Evolutionary conservation across 495 filamentous ascomycete species (phyloP), one percentile per base, ranked within the genome.

Genomic region (Xylaria acuta): DNA sequence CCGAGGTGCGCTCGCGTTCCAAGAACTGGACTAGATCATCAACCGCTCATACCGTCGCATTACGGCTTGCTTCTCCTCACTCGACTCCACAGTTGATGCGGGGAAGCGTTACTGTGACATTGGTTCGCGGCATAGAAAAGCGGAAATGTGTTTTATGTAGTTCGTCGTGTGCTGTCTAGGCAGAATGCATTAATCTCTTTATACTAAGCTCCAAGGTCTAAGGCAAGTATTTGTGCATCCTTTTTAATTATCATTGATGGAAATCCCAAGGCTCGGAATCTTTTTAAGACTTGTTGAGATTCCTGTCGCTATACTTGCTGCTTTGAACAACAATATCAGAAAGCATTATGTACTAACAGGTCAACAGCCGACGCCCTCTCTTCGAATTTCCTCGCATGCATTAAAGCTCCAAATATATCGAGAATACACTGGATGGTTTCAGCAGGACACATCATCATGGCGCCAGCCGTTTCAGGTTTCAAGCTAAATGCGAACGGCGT

Each of bases 401-500:
- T 45, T n/a, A n/a, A n/a, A n/a, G n/a, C n/a, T n/a, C n/a, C n/a
- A n/a, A n/a, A n/a, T n/a, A n/a, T n/a, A n/a, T n/a, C n/a, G n/a
- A n/a, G 20, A 60, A 60, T 12, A 38, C 16, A 65, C 38, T 45
- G 1, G 14, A 25, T 1, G 0, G 32, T 0, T 32, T 51, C 27
- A 14, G 1, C 27, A 5, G 36, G 1, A 54, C 5, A 65, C 18
- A 41, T 7, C 2, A 64, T 40, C 36, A 80, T 80, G 78, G 75
- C 77, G 27, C 78, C 77, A 5, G 74, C 78, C 3, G 74, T 62
- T 20, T 27, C 75, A 58, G 78, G 75, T n/a, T 75, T 76, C 75
- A 80, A 79, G 70, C 71, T 84, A n/a, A 82, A 83, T 67, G 76
- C 75, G 18, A 83, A 84, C 75, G 79, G 81, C 56, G 78, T 84